Base-by-base conservation (phyloP, 768 basidiomycete species). In the Naematelia aurantialba region DNA sequence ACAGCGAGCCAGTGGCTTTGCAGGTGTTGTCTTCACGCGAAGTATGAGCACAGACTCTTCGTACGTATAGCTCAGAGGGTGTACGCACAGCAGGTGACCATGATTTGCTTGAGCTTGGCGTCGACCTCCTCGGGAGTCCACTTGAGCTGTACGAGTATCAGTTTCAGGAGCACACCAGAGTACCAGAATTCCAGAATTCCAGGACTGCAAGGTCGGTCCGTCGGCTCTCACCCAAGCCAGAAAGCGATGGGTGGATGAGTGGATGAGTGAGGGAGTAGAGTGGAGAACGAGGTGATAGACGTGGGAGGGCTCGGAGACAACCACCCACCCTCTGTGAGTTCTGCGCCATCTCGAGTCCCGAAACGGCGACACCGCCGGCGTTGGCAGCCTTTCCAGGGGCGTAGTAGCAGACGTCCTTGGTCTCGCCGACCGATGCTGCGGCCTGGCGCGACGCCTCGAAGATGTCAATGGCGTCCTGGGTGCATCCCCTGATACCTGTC, bases 301-400 rank as follows among this genome's bases (percentile, higher is more conserved):
- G 22, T 4, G 34, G 44, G 10, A 46, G 12, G 24, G 27, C 10
- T 21, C 10, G 19, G 17, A 10, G 8, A 8, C 17, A 11, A 21
- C 14, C 3, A 63, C 62, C 49, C 70, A 84, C 82, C 69, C 75
- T 61, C 29, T 70, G 68, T 45, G 84, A 85, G 81, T 89, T 88
- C 79, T 88, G 87, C 1, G 85, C 84, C 86, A 88, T 87, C 80
- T 88, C 87, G 62, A 88, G 83, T 65, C 85, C 86, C 8, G 85
- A 87, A 22, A 87, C 86, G 42, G 86, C 86, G 55, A 89, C 87
- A 78, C 87, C 87, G 76, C 87, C 87, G 65, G 82, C 83, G 79
- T 86, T 85, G 74, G 79, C 76, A 53, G 80, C 81, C 75, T 85
- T 89, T 60, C 87, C 87, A 55, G 87, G 87, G 12, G 85, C 86